Conservation (phyloP, 2,329 filamentous ascomycete species). For the Albifimbria verrucaria region DNA sequence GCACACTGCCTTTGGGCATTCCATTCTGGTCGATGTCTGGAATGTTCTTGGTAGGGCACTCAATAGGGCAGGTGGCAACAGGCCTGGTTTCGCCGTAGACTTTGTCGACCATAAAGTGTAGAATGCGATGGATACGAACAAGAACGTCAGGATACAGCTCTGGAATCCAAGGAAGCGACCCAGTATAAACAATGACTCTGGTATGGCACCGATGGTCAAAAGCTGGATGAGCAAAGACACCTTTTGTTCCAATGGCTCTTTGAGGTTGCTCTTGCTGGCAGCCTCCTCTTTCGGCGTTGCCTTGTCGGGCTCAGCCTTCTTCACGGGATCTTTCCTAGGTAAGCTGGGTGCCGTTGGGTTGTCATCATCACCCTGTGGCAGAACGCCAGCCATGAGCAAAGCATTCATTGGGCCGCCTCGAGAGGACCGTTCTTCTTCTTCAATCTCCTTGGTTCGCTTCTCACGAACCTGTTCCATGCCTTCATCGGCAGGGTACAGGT, state of each 20-base stretch:
- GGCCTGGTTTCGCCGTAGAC: constrained; percentile 54
- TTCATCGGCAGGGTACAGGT: constrained; percentile 82
- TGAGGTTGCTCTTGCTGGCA: constrained; percentile 50
- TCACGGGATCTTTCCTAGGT: constrained; percentile 47
- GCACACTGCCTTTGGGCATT: constrained; percentile 66
- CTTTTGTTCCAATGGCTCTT: constrained; percentile 85
- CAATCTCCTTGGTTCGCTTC: constrained; percentile 70
- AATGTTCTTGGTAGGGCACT: constrained; percentile 42
- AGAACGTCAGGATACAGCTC: constrained; percentile 81
- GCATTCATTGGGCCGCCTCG: constrained; percentile 77
- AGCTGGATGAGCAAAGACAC: constrained; percentile 79
- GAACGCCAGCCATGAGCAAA: constrained; percentile 78
- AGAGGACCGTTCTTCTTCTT: constrained; percentile 70
- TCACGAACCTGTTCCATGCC: constrained; percentile 73
- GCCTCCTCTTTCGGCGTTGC: constrained; percentile 34
- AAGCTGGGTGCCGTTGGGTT: constrained; percentile 44
- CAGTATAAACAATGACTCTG: constrained; percentile 88
- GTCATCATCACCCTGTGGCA: constrained; percentile 69
- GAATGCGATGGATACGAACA: constrained; percentile 76
- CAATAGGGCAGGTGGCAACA: constrained; percentile 20
- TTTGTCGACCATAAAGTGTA: constrained; percentile 77
- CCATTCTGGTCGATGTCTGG: constrained; percentile 60
- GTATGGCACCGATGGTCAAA: constrained; percentile 85
- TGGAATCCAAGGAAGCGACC: constrained; percentile 91
- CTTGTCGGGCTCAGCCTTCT: constrained; percentile 53